Base-by-base conservation (phyloP, 768 basidiomycete species). In the Mycena galopus region DNA sequence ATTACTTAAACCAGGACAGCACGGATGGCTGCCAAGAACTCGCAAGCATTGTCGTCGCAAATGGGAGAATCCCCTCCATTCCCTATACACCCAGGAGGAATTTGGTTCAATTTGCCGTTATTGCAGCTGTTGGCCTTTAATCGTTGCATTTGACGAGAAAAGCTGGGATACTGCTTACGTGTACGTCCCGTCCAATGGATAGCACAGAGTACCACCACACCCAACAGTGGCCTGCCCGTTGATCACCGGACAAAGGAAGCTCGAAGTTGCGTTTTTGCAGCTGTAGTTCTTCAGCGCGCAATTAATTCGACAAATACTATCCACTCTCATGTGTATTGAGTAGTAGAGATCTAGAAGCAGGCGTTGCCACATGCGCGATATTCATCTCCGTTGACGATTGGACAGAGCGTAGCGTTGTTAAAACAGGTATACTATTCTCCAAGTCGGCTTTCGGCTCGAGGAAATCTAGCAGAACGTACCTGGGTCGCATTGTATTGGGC, bases 181-280 rank as follows among this genome's bases (percentile, higher is more conserved):
- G 59, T 61, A 61, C 39, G 2, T n/a, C 39, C 32, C 57, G 32
- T 37, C 39, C 39, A 61, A 61, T 61, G 59, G 2, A 44, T 61
- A 61, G 17, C 59, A 61, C 59, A 9, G 58, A 60, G 58, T 60
- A 39, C 59, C 39, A 44, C 59, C 59, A 44, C 59, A 61, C 39
- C 59, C 59, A 27, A 61, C 59, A 30, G 59, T 61, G 39, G 12
- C 14, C 25, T 25, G 9, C 39, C 59, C 59, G 59, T 61, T 61
- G 59, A 61, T 61, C 27, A 61, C 11, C 2, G 59, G 59, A 30
- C 59, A 61, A 44, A 61, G 59, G 59, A 61, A 61, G 59, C 59
- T 44, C 25, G 59, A 61, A 61, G 59, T 61, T 61, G 59, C 59
- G 59, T 61, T 61, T 37, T 44, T 61, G 59, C 59, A 61, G 59